Evolutionary conservation across 345 rosid species (phyloP).

Genomic region (Sapria himalayana): DNA sequence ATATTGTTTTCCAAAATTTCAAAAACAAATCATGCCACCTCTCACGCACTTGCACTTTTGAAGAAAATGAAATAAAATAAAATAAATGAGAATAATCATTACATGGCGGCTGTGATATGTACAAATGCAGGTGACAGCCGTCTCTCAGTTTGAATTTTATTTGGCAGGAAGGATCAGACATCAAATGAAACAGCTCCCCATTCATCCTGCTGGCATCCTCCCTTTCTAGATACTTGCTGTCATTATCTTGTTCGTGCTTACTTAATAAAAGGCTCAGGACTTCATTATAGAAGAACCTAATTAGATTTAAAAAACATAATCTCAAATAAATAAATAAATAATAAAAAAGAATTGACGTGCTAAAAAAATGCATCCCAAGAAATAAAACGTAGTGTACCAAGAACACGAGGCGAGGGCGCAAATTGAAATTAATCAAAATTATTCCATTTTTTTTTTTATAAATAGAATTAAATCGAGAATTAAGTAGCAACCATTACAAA

Average conservation of each 20-base stretch:
- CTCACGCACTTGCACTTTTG: no score
- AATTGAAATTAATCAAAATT: no score
- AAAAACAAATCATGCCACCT: no score
- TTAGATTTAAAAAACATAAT: slow-evolving; percentile 2
- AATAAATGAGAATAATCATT: slow-evolving; percentile 12
- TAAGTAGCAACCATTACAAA: no score
- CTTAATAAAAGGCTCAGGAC: slow-evolving; percentile 16
- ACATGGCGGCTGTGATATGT: slow-evolving; percentile 90
- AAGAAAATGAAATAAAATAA: neutral
- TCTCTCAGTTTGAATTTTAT: slow-evolving; percentile 27
- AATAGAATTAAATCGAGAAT: no score
- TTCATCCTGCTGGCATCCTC: slow-evolving; percentile 8
- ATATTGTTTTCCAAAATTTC: no score
- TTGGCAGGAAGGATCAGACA: slow-evolving; percentile 10
- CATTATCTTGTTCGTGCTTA: slow-evolving; percentile 6
- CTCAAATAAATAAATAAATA: slow-evolving; percentile 1
- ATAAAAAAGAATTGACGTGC: no score
- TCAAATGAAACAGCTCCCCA: slow-evolving; percentile 21
- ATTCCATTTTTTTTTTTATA: no score
- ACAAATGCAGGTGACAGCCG: slow-evolving; percentile 55
- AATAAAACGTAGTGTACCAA: neutral
- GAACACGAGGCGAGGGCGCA: neutral
- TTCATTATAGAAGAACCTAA: slow-evolving; percentile 56
- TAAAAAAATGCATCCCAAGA: no score
- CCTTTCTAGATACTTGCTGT: slow-evolving; percentile 9